These are phyloP conservation scores for Theileria annulata DNA, from an alignment of 169 alveolate species.

Conservation along the genomic window DNA sequence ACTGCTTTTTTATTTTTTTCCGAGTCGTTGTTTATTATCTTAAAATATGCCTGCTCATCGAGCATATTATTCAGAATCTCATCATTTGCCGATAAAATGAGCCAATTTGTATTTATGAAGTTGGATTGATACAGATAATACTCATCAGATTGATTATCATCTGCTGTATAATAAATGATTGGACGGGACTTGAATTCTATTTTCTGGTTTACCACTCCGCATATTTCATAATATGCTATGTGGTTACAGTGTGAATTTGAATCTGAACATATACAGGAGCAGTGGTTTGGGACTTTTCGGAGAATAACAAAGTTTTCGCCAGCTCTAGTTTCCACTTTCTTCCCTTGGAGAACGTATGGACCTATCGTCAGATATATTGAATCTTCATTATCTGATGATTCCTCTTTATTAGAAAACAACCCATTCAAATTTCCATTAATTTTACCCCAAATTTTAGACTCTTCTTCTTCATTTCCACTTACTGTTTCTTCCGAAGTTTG, in stretches of 20 bases:
- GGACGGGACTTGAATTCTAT: slow-evolving; percentile 25
- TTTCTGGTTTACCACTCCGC: slow-evolving; percentile 6
- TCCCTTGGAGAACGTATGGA: slow-evolving; percentile 22
- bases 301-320: slow-evolving; percentile 22
- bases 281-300: slow-evolving; percentile 46
- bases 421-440: slow-evolving; percentile 7
- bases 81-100: slow-evolving; percentile 12
- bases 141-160: not conserved
- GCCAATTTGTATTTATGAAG: slow-evolving; percentile 8
- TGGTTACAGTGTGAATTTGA: slow-evolving; percentile 4
- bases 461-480: not conserved
- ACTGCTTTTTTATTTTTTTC: slow-evolving; percentile 1
- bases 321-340: not conserved
- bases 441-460: slow-evolving; percentile 32
- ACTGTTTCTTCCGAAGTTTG: not conserved
- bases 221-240: slow-evolving; percentile 37
- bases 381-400: not conserved
- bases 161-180: slow-evolving; percentile 6
- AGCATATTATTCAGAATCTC: not conserved
- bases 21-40: not conserved
- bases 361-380: slow-evolving; percentile 29
- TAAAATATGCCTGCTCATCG: slow-evolving; percentile 21
- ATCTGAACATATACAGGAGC: slow-evolving; percentile 22
- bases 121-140: slow-evolving; percentile 16
- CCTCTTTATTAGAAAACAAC: not conserved